These are phyloP conservation scores for Favolaschia claudopus DNA, from an alignment of 768 basidiomycete species.

Conservation along the genomic window DNA sequence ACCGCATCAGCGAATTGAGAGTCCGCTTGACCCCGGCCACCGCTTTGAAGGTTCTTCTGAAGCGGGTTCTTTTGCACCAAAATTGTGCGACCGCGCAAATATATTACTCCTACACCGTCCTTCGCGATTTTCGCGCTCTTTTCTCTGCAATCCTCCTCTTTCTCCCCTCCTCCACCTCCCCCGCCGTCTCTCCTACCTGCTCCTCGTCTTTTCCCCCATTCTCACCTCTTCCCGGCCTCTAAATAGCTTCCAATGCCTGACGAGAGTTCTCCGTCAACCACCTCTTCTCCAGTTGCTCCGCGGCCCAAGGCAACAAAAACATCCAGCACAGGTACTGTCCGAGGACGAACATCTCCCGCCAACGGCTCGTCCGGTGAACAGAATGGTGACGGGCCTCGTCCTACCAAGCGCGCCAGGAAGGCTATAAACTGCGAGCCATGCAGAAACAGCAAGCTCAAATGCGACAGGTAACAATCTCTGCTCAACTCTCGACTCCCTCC, in stretches of 20 bases:
- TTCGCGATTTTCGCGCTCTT: constrained; percentile 18
- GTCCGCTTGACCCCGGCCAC: too few species aligned
- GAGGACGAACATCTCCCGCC: constrained; percentile 59
- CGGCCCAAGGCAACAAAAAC: constrained; percentile 52
- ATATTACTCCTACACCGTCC: constrained; percentile 15
- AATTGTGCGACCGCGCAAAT: constrained; percentile 1
- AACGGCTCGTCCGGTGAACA: constrained; percentile 50
- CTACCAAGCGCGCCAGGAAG: constrained; percentile 84
- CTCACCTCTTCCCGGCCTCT: constrained; percentile 45
- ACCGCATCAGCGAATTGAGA: too few species aligned
- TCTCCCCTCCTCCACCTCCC: background rate
- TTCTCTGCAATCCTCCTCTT: constrained; percentile 1
- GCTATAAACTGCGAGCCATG: constrained; percentile 92
- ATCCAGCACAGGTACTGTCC: constrained; percentile 50
- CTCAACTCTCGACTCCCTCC: constrained; percentile 4
- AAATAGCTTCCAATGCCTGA: constrained; percentile 44
- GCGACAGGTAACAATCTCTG: constrained; percentile 64
- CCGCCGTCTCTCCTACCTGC: constrained; percentile 12
- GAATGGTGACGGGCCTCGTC: constrained; percentile 63
- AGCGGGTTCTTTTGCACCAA: too few species aligned
- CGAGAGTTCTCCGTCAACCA: constrained; percentile 40
- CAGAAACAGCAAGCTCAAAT: constrained; percentile 87
- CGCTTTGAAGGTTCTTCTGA: too few species aligned
- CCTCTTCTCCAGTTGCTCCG: constrained; percentile 46
- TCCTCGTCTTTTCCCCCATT: constrained; percentile 1